Evolutionary conservation across 2,329 filamentous ascomycete species (phyloP), one percentile per base, ranked within the genome.

Genomic region (Stachybotrys elegans): DNA sequence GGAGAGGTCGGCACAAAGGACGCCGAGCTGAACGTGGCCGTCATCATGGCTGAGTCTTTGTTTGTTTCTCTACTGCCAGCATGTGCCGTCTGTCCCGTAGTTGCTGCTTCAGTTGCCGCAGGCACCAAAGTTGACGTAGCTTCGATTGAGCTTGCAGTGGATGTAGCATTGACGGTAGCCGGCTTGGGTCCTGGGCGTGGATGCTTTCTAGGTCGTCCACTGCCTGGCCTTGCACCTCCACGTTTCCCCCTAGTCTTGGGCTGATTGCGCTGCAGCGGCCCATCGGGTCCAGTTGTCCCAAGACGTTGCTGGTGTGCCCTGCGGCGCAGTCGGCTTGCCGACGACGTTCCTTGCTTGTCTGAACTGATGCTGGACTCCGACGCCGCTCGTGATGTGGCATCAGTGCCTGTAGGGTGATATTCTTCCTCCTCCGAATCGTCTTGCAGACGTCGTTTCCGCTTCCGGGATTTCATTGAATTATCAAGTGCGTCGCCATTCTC

Each of bases 141-240:
- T 22, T 27, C 35, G 17, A 23, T 20, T 21, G 36, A 23, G 17
- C 14, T 14, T 21, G 36, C n/a, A 22, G 36, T 20, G 14, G 20
- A 13, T 21, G 19, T 39, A n/a, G 42, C 3, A 21, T 22, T 6
- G 11, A 21, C 16, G 32, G 42, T 13, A 8, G 19, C 42, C 11
- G 50, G 40, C 43, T 57, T 58, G 8, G 50, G 51, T 17, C 43
- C 49, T 14, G 49, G 47, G 34, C 59, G 58, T 23, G 61, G 63
- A 31, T 67, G 62, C 51, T 67, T 67, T 53, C 65, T 63, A 56
- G 65, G 65, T 37, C 65, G 57, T 22, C 65, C 65, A 45, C 65
- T 67, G 11, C 65, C 64, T 5, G 65, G 65, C 37, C 64, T 57
- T 22, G 64, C 65, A 7, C 65, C 65, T 23, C 64, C 65, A 32